Conservation (phyloP, 2,329 filamentous ascomycete species). For the Dryadomyces sulphureus region DNA sequence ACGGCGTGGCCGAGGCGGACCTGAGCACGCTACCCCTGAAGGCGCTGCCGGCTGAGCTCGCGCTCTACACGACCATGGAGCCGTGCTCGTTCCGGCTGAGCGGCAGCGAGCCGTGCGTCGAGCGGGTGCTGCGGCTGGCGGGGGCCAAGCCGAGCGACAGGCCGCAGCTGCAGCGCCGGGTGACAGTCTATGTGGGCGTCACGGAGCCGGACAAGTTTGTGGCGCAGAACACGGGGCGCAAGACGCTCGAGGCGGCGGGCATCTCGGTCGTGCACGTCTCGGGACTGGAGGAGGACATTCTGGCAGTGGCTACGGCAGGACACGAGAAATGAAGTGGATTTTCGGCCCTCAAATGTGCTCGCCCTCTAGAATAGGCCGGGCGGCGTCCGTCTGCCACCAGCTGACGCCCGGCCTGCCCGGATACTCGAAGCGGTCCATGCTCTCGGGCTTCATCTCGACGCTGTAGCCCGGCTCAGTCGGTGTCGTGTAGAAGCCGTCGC, state of each 20-base stretch:
- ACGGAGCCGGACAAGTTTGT: slow-evolving; percentile 87
- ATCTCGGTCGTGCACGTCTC: slow-evolving; percentile 58
- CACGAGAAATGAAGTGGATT: slow-evolving; percentile 28
- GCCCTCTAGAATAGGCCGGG: slow-evolving; percentile 56
- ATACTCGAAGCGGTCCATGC: slow-evolving; percentile 67
- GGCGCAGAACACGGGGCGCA: slow-evolving; percentile 60
- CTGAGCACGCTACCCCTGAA: slow-evolving; percentile 34
- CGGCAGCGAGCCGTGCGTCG: slow-evolving; percentile 62
- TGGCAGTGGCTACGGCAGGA: slow-evolving; percentile 70
- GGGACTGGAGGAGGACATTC: slow-evolving; percentile 68
- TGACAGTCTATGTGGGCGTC: slow-evolving; percentile 72
- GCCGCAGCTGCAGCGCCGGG: background rate
- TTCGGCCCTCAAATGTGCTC: slow-evolving; percentile 35
- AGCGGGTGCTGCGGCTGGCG: slow-evolving; percentile 55
- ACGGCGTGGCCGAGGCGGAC: slow-evolving; percentile 35
- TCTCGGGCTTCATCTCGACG: slow-evolving; percentile 83
- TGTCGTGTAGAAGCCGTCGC: slow-evolving; percentile 78
- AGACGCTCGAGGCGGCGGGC: slow-evolving; percentile 54
- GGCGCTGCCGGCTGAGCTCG: slow-evolving; percentile 21
- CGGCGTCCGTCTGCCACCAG: slow-evolving; percentile 76
- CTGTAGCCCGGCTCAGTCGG: slow-evolving; percentile 74
- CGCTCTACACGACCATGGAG: slow-evolving; percentile 88
- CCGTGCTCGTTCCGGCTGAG: slow-evolving; percentile 62
- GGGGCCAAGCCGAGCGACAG: slow-evolving; percentile 36
- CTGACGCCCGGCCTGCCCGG: slow-evolving; percentile 65